Percentiles rank a stretch among this genome's conserved stretches.
phyloP scores from a whole-genome alignment of 371 early-diverging fungal species.

The Mucor saturninus region DNA sequence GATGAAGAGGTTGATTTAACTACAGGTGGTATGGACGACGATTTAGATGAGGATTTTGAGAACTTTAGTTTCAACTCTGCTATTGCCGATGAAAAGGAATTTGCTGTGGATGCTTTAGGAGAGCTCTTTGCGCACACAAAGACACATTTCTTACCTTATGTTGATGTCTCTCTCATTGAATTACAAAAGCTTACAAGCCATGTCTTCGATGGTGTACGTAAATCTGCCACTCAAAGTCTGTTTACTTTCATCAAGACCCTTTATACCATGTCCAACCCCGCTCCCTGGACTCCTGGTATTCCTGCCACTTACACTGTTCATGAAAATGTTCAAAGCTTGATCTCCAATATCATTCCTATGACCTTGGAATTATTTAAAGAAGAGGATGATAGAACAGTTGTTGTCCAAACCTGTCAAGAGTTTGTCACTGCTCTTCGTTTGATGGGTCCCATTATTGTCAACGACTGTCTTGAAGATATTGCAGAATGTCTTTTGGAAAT shows the following conservation, averaged over 20 bases:
- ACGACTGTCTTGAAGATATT: slow-evolving; percentile 62
- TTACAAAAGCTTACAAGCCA: slow-evolving; percentile 69
- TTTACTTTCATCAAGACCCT: slow-evolving; percentile 77
- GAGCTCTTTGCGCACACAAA: slow-evolving; percentile 81
- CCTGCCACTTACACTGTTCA: slow-evolving; percentile 69
- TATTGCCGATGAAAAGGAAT: slow-evolving; percentile 88
- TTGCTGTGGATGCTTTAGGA: slow-evolving; percentile 83
- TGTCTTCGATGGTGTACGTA: slow-evolving; percentile 81
- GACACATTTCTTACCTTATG: slow-evolving; percentile 78
- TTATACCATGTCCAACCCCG: slow-evolving; percentile 64
- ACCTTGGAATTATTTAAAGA: slow-evolving; percentile 76
- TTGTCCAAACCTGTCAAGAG: slow-evolving; percentile 77
- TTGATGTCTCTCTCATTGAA: slow-evolving; percentile 68
- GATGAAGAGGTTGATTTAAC: slow-evolving; percentile 52
- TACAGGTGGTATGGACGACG: slow-evolving; percentile 30
- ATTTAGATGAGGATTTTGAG: slow-evolving; percentile 58
- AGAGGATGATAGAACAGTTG: slow-evolving; percentile 81
- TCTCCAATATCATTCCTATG: slow-evolving; percentile 66
- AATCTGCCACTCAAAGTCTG: slow-evolving; percentile 68
- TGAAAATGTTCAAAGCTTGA: slow-evolving; percentile 71
- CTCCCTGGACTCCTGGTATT: slow-evolving; percentile 72
- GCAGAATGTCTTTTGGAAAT: slow-evolving; percentile 62
- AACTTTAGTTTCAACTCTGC: slow-evolving; percentile 72
- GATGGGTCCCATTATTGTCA: slow-evolving; percentile 82
- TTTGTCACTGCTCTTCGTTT: slow-evolving; percentile 68